phyloP scores from a whole-genome alignment of 345 rosid genomes.

The Rhodamnia rubescens region DNA sequence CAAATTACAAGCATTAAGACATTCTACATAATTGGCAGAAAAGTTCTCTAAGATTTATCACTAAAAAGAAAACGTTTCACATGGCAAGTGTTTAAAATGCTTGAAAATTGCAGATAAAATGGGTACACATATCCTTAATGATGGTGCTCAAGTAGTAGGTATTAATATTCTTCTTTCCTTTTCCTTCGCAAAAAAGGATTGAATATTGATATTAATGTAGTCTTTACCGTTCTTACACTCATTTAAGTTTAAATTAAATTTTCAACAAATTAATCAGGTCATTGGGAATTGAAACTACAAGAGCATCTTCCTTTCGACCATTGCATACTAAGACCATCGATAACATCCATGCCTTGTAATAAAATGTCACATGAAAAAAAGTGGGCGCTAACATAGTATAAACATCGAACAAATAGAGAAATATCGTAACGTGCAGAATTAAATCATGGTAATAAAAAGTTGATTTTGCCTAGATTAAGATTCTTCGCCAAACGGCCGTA shows the following conservation, averaged over 20 bases:
- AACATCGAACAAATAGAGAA: too few species aligned
- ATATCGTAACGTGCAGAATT: too few species aligned
- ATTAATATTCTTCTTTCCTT: too few species aligned
- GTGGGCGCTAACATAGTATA: neutral
- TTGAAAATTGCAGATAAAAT: neutral
- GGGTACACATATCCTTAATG: too few species aligned
- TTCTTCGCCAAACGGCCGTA: neutral
- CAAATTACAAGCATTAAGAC: neutral
- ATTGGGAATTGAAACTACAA: neutral
- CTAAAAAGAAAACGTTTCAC: neutral
- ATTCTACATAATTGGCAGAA: neutral
- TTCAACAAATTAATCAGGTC: too few species aligned
- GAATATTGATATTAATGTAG: too few species aligned
- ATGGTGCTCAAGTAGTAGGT: neutral
- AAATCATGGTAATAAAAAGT: neutral
- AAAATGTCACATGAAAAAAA: neutral
- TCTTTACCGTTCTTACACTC: neutral
- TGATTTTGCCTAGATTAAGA: too few species aligned
- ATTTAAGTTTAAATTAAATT: too few species aligned
- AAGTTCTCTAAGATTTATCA: neutral
- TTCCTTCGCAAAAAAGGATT: too few species aligned
- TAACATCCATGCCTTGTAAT: too few species aligned
- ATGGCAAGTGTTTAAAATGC: neutral
- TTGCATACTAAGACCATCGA: neutral
- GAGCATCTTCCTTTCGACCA: neutral